These are phyloP conservation scores for Phytopythium kandeliae DNA, from an alignment of 352 stramenopile species.

Conservation along the genomic window DNA sequence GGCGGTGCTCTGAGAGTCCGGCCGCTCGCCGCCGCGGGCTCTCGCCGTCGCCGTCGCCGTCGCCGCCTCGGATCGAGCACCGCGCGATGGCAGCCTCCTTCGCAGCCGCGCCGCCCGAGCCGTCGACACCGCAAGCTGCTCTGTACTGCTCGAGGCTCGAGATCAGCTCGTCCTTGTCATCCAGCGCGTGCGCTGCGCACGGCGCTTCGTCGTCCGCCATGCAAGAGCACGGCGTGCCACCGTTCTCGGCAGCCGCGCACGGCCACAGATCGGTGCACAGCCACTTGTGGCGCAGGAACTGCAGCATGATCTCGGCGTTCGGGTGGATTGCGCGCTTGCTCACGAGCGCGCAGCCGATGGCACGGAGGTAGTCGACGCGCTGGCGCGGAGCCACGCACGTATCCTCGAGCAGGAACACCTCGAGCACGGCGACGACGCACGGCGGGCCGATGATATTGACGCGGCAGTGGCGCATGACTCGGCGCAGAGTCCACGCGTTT, in stretches of 20 bases:
- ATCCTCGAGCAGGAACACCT: slow-evolving; percentile 25
- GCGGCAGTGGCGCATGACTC: slow-evolving; percentile 40
- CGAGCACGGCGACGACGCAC: slow-evolving; percentile 26
- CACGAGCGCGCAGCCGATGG: slow-evolving; percentile 33
- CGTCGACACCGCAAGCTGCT: not conserved
- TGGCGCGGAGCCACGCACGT: slow-evolving; percentile 24
- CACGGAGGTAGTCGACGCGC: slow-evolving; percentile 45
- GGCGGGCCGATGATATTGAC: slow-evolving; percentile 44
- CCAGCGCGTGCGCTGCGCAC: slow-evolving; percentile 26
- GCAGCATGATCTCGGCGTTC: slow-evolving; percentile 55
- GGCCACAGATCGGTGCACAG: slow-evolving; percentile 30
- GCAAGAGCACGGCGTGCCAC: slow-evolving; percentile 26
- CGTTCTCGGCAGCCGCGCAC: not conserved
- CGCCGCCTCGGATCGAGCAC: not conserved
- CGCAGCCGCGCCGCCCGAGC: not conserved
- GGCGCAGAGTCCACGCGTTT: slow-evolving; percentile 39
- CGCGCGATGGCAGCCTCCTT: not conserved
- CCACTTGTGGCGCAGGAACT: slow-evolving; percentile 36
- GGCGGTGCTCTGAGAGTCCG: slow-evolving; percentile 11
- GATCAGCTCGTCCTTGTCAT: slow-evolving; percentile 29
- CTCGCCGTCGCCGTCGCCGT: not conserved
- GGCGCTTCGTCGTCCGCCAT: slow-evolving; percentile 7
- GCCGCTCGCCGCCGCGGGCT: not conserved
- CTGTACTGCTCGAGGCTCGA: slow-evolving; percentile 15
- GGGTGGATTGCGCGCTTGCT: slow-evolving; percentile 45